Conservation (phyloP, 352 stramenopile species). For the Blastocystis sp. region DNA sequence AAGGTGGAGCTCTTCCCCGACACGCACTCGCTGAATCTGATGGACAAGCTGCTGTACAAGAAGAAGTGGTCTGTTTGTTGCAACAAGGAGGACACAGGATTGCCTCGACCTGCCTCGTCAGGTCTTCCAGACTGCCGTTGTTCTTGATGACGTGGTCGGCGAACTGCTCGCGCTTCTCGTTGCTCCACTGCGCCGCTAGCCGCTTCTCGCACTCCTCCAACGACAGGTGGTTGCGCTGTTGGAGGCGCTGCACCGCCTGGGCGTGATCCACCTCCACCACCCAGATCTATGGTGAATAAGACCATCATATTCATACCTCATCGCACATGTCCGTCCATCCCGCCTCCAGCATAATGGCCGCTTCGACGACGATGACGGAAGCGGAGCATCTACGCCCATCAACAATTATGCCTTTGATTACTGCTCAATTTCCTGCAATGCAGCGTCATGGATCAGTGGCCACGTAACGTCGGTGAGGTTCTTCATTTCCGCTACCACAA, state of each 20-base stretch:
- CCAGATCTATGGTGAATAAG: not conserved
- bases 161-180: constrained; percentile 10
- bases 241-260: not conserved
- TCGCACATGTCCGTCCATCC: not conserved
- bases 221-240: not conserved
- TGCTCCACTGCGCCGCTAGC: not conserved
- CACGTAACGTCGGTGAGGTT: constrained; percentile 11
- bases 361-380: constrained; percentile 12
- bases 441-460: constrained; percentile 19
- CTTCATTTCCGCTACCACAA: constrained; percentile 9
- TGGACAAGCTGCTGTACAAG: constrained; percentile 71
- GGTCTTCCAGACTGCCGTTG: constrained; percentile 6
- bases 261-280: constrained; percentile 4
- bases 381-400: not conserved
- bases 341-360: constrained; percentile 19
- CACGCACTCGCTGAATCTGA: constrained; percentile 84
- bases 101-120: not conserved
- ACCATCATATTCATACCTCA: not conserved
- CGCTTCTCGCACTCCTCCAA: not conserved
- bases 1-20: constrained; percentile 83
- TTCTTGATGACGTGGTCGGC: constrained; percentile 8
- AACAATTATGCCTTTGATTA: too few species aligned
- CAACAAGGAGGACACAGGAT: not conserved
- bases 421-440: not conserved
- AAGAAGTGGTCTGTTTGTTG: constrained; percentile 64